Base-by-base conservation (phyloP, 2,329 filamentous ascomycete genomes). In the Colletotrichum cordylinicola region DNA sequence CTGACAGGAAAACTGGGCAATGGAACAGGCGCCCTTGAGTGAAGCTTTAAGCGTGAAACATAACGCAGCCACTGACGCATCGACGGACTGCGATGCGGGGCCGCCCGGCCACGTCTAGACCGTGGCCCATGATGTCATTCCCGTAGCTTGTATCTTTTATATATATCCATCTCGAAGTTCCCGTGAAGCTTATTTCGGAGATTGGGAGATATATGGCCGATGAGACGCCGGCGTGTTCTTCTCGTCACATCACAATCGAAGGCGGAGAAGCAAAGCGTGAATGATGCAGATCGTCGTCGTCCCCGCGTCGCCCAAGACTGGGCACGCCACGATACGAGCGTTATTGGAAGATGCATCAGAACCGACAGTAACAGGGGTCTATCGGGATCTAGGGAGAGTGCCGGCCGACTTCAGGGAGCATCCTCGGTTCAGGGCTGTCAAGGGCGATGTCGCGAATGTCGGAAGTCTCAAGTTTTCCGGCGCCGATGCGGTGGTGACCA, bases 301-400 rank as follows among this genome's bases (percentile, higher is more conserved):
- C 2, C 83, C 83, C 9, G 83, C 83, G 15, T 84, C 83, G 6
- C 81, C 82, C 18, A 78, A 80, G 56, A 82, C 80, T n/a, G 83
- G 83, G 16, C 77, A 76, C 35, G 80, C 80, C 15, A 80, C 82
- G 1, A 82, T 85, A 21, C 79, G 80, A 2, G 62, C 56, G 4
- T 80, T 84, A 2, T 71, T 85, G 0, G 66, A 69, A 6, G 78
- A 80, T 7, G 52, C 78, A 2, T 72, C 15, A 4, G 75, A 79
- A 3, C 79, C 78, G 1, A n/a, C 43, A 5, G 70, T 85, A 35
- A 79, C 78, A 3, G 83, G 78, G 4, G 77, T 84, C 62, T 85
- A 85, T 55, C 78, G 83, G 8, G 78, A 85, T 21, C 56, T 74
- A 1, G 74, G 78, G 15, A 84, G 82, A 69, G 80, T 79, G 0